Conservation (phyloP, 352 stramenopile genomes). For the Plasmopara viticola region DNA sequence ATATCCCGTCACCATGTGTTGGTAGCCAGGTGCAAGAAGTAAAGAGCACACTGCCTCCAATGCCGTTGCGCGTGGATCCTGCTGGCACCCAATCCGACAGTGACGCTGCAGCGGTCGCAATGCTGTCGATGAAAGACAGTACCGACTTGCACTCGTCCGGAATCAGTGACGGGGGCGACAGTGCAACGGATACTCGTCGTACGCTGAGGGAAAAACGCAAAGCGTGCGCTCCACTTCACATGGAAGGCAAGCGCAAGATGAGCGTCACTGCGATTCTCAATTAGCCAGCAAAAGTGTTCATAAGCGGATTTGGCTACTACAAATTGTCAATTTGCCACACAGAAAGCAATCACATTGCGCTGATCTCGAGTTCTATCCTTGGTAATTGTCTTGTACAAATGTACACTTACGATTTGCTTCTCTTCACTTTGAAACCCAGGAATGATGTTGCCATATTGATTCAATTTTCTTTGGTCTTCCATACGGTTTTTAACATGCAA, state of each 20-base stretch:
- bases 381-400: not conserved
- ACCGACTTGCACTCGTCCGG: constrained; percentile 16
- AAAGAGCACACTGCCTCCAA: constrained; percentile 14
- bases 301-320: not conserved
- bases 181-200: constrained; percentile 22
- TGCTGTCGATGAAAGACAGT: constrained; percentile 78
- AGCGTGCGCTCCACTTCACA: constrained; percentile 48
- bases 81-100: constrained; percentile 61
- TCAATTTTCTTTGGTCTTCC: constrained; percentile 14
- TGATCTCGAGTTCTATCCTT: too few relatives aligned
- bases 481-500: not conserved
- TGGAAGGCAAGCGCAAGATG: constrained; percentile 81
- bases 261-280: constrained; percentile 85
- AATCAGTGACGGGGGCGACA: constrained; percentile 39
- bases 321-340: too few relatives aligned
- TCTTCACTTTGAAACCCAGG: not conserved
- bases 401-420: not conserved
- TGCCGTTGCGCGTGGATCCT: constrained; percentile 18
- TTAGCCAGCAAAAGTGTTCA: constrained; percentile 21
- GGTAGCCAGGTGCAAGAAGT: constrained; percentile 21
- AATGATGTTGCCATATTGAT: constrained; percentile 20
- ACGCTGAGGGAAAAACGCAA: constrained; percentile 54
- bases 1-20: constrained; percentile 22
- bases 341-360: too few relatives aligned
- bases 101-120: constrained; percentile 64